Base-by-base conservation (phyloP, 306 rosid species). In the Vigna reflexopilosa region DNA sequence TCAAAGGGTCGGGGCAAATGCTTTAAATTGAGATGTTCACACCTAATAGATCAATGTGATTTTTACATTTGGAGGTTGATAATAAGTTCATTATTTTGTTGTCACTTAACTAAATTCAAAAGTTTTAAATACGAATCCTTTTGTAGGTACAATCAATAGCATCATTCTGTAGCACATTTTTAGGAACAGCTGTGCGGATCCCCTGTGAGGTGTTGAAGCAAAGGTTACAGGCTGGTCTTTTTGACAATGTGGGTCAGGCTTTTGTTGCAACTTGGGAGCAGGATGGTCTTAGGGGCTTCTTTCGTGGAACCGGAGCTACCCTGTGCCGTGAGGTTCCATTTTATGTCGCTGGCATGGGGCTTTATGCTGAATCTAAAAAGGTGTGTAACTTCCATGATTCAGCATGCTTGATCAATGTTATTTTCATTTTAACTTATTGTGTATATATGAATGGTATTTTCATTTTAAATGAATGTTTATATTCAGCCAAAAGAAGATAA, bases 231-330 rank as follows among this genome's bases (percentile, higher is more conserved):
- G 99, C 98, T 56, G 99, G 99, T 68, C 84, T 93, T 80, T 96
- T 88, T 85, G 86, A 93, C 83, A 96, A 86, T 73, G 99, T 85
- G 13, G 98, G 96, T 24, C 90, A 91, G 85, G 98, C 97, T 54
- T 78, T 93, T 67, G 81, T 93, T 47, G 99, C 89, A 40, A 96
- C 99, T 68, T 91, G 94, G 98, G 85, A 85, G 51, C 96, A 90
- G 82, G 99, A 96, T 90, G 99, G 99, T 77, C 90, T 90, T 49
- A 86, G 80, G 86, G 99, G 99, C 11, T 96, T 96, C 85, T 96
- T 96, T 74, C 99, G 99, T 81, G 99, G 99, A 81, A 96, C 99
- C 16, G 98, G 98, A 66, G 97, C 98, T 38, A 96, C 99, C 83
- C 97, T 96, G 80, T 96, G 98, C 77, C 89, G 99, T 16, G 99